phyloP scores from a whole-genome alignment of 345 rosid genomes.

The Brassica juncea region DNA sequence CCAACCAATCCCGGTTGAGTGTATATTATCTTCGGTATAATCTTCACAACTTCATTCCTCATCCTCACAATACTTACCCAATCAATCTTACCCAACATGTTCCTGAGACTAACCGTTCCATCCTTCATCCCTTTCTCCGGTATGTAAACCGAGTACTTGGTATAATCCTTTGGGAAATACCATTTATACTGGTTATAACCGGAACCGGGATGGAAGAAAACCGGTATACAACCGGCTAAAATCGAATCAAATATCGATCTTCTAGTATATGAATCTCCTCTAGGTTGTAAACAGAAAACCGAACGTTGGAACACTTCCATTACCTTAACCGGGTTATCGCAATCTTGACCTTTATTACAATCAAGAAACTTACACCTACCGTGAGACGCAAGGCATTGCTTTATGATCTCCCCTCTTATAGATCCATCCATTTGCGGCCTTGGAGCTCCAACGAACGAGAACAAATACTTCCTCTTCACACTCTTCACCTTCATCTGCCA shows the following conservation, averaged over 20 bases:
- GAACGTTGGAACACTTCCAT: constrained; percentile 48
- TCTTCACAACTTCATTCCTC: constrained; percentile 51
- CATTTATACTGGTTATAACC: constrained; percentile 52
- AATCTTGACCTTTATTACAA: constrained; percentile 36
- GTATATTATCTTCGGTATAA: constrained; percentile 59
- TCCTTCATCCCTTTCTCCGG: constrained; percentile 31
- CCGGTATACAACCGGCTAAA: constrained; percentile 63
- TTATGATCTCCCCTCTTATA: constrained; percentile 46
- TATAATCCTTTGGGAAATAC: constrained; percentile 54
- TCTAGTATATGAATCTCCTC: constrained; percentile 64
- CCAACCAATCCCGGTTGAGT: constrained; percentile 42
- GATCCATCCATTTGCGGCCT: constrained; percentile 34
- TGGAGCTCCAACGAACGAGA: constrained; percentile 42
- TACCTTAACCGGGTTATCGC: constrained; percentile 49
- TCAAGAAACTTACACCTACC: constrained; percentile 41
- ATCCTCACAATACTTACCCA: constrained; percentile 28
- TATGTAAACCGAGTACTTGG: constrained; percentile 52
- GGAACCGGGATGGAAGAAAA: constrained; percentile 60
- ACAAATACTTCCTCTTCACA: constrained; percentile 30
- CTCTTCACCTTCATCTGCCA: constrained; percentile 43
- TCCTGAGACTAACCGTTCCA: constrained; percentile 31
- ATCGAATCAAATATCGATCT: constrained; percentile 65
- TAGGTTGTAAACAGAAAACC: constrained; percentile 58
- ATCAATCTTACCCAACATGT: constrained; percentile 30
- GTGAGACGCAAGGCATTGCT: constrained; percentile 44